phyloP scores from a whole-genome alignment of 2,329 filamentous ascomycete species.

The Beauveria caledonica region DNA sequence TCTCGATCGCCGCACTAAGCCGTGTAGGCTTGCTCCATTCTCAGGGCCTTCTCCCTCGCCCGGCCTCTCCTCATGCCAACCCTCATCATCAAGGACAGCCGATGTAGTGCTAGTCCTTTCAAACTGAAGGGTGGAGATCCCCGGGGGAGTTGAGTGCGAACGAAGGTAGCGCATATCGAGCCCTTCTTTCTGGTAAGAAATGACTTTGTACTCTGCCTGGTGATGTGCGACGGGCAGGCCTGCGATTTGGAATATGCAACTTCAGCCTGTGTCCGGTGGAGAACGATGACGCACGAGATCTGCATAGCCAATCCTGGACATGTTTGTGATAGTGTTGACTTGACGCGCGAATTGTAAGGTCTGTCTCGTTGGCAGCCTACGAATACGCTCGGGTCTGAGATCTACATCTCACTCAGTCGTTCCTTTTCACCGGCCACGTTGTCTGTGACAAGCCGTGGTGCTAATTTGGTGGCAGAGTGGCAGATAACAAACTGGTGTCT shows the following conservation, averaged over 20 bases:
- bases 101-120: neutral
- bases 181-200: neutral
- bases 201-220: neutral
- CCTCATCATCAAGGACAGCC: neutral
- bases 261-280: too few relatives aligned
- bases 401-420: neutral
- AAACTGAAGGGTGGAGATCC: neutral
- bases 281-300: neutral
- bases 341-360: neutral
- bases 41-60: neutral
- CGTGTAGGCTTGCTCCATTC: neutral
- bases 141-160: neutral
- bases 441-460: neutral
- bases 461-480: neutral
- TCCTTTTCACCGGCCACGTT: neutral
- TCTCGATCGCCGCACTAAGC: slow-evolving; percentile 11
- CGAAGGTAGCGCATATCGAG: neutral
- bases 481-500: neutral
- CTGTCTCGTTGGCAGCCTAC: neutral
- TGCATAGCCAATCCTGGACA: neutral
- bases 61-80: neutral
- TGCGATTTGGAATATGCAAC: neutral
- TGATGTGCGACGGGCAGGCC: neutral
- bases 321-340: neutral
- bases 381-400: neutral